Conservation (phyloP, 768 basidiomycete species). For the Collybia nuda region DNA sequence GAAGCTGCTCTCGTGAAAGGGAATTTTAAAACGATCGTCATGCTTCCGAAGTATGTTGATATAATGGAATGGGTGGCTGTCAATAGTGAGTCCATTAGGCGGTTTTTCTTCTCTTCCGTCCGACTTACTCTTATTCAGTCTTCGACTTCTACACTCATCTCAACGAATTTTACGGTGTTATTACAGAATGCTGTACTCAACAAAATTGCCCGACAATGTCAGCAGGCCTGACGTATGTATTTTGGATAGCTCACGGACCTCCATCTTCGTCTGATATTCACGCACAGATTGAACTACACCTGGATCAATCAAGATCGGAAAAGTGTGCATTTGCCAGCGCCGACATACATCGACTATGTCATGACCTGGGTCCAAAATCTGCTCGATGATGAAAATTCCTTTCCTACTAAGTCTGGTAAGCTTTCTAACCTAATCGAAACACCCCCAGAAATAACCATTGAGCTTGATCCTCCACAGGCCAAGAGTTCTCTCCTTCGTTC, state of each 20-base stretch:
- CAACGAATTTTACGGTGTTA: constrained; percentile 94
- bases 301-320: constrained; percentile 98
- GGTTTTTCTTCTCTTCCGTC: neutral
- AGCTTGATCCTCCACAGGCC: constrained; percentile 48
- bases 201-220: constrained; percentile 92
- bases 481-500: constrained; percentile 87
- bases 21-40: constrained; percentile 97
- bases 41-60: constrained; percentile 95
- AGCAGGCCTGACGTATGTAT: constrained; percentile 80
- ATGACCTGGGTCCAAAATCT: constrained; percentile 99
- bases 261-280: constrained; percentile 1
- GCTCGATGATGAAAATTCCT: constrained; percentile 88
- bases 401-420: constrained; percentile 94
- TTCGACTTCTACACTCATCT: constrained; percentile 98
- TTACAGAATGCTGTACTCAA: constrained; percentile 92
- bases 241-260: neutral
- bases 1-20: constrained; percentile 96
- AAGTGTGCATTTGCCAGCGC: constrained; percentile 87
- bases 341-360: constrained; percentile 98
- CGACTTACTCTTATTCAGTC: constrained; percentile 49
- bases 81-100: constrained; percentile 53
- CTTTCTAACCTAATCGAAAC: constrained; percentile 17
- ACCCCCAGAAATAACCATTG: neutral
- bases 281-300: constrained; percentile 83
- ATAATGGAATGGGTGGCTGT: constrained; percentile 94